A percentile compares a stretch with the other conserved stretches of the same genome.
Conservation (phyloP, 2,329 filamentous ascomycete species). For the Aspergillus luchuensis region DNA sequence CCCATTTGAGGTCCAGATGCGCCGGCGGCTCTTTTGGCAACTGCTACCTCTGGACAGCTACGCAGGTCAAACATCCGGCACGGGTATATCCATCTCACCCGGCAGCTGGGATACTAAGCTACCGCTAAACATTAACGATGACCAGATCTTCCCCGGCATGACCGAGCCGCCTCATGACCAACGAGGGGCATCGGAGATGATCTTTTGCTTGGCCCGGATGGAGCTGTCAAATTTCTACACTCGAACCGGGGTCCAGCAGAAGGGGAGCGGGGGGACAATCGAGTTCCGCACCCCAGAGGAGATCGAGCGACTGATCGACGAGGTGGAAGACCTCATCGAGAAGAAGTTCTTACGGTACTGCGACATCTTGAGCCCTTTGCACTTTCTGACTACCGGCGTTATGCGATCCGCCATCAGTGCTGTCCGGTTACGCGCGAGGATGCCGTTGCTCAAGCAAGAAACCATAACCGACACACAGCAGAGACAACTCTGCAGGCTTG, state of each 20-base stretch:
- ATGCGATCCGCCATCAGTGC: slow-evolving; percentile 45
- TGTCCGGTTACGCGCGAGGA: slow-evolving; percentile 48
- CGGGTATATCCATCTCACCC: slow-evolving; percentile 16
- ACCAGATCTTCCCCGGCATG: slow-evolving; percentile 45
- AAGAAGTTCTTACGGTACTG: slow-evolving; percentile 37
- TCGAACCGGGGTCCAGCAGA: slow-evolving; percentile 16
- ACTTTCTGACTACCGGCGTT: slow-evolving; percentile 48
- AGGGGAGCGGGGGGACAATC: slow-evolving; percentile 2
- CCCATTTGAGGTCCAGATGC: slow-evolving; percentile 49
- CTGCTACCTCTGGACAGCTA: slow-evolving; percentile 26
- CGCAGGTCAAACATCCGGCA: slow-evolving; percentile 35
- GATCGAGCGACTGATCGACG: slow-evolving; percentile 25
- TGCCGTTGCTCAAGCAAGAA: slow-evolving; percentile 31
- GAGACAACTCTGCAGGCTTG: slow-evolving; percentile 12
- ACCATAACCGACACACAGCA: slow-evolving; percentile 8
- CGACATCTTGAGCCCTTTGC: slow-evolving; percentile 40
- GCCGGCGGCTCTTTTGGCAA: slow-evolving; percentile 31
- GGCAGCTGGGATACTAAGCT: slow-evolving; percentile 25
- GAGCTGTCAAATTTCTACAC: slow-evolving; percentile 31
- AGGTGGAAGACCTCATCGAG: slow-evolving; percentile 37
- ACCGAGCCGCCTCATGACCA: slow-evolving; percentile 42
- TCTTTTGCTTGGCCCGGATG: slow-evolving; percentile 32
- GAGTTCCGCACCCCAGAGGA: slow-evolving; percentile 15
- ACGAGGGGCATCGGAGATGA: slow-evolving; percentile 49
- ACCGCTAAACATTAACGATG: slow-evolving; percentile 47